These are phyloP conservation scores for Tulasnella sp. DNA, from an alignment of 768 basidiomycete species.

Conservation along the genomic window DNA sequence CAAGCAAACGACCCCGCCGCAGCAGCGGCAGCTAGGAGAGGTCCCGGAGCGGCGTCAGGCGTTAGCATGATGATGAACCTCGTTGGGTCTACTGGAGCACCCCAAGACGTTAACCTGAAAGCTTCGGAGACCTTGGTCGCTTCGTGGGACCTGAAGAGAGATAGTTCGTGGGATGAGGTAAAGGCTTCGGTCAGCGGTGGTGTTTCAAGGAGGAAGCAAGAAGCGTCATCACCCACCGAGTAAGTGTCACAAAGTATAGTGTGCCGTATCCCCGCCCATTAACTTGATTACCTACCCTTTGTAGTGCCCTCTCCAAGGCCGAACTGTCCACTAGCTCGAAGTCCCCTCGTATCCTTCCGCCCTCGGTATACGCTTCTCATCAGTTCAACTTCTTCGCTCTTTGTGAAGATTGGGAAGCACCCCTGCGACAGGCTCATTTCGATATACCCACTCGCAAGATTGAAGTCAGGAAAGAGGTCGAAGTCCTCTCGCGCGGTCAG, in stretches of 20 bases:
- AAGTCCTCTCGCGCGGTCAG: constrained; percentile 38
- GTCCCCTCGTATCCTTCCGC: constrained; percentile 58
- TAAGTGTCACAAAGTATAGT: constrained; percentile 27
- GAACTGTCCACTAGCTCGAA: constrained; percentile 73
- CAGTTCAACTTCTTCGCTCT: constrained; percentile 79
- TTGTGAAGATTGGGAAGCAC: constrained; percentile 58
- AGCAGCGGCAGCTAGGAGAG: not conserved
- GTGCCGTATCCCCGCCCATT: not conserved
- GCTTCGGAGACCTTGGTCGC: constrained; percentile 48
- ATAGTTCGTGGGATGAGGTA: constrained; percentile 52
- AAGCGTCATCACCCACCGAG: constrained; percentile 1
- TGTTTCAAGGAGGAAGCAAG: not conserved
- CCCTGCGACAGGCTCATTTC: constrained; percentile 61
- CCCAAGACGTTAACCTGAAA: constrained; percentile 23
- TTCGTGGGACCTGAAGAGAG: constrained; percentile 60
- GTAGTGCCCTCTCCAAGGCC: constrained; percentile 68
- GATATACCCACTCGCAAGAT: constrained; percentile 57
- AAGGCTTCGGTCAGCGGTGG: constrained; percentile 35
- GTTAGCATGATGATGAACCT: constrained; percentile 24
- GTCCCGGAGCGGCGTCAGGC: constrained; percentile 4
- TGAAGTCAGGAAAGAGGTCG: constrained; percentile 67
- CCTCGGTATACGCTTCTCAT: constrained; percentile 75
- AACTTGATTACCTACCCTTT: constrained; percentile 8
- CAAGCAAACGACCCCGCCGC: not conserved
- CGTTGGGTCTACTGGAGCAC: not conserved